Evolutionary conservation across 2,329 filamentous ascomycete genomes (phyloP).

Genomic region (Aaosphaeria pasadenensis): DNA sequence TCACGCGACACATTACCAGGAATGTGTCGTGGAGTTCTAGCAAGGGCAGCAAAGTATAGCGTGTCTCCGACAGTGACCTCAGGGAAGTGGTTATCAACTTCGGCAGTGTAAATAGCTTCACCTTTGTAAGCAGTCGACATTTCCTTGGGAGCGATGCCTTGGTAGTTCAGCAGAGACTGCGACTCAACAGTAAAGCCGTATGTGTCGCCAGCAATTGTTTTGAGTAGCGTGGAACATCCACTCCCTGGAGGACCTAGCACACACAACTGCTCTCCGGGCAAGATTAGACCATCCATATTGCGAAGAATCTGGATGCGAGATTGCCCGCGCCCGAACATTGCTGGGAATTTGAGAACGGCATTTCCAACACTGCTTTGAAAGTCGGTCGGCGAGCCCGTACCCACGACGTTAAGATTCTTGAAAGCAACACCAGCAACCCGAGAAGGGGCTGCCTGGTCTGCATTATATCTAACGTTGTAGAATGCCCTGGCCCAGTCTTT

Average conservation of each 20-base stretch:
- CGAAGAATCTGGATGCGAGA: constrained; percentile 60
- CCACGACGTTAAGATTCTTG: constrained; percentile 60
- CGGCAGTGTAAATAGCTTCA: constrained; percentile 76
- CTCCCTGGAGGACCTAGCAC: constrained; percentile 63
- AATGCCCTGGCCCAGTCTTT: constrained; percentile 41
- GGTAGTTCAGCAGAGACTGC: constrained; percentile 59
- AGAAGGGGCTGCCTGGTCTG: constrained; percentile 45
- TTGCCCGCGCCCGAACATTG: constrained; percentile 46
- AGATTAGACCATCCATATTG: constrained; percentile 63
- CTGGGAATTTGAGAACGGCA: constrained; percentile 33
- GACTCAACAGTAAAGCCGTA: constrained; percentile 70
- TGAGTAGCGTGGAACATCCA: constrained; percentile 75
- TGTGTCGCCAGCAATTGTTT: constrained; percentile 74
- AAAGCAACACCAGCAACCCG: constrained; percentile 58
- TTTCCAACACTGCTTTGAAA: constrained; percentile 64
- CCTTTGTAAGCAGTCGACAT: constrained; percentile 74
- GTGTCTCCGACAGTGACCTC: constrained; percentile 82
- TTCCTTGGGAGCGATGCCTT: constrained; percentile 61
- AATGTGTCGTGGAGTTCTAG: constrained; percentile 19
- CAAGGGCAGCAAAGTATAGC: constrained; percentile 73
- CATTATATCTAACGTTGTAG: constrained; percentile 45
- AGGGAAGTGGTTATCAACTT: constrained; percentile 77
- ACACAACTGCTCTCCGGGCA: constrained; percentile 68
- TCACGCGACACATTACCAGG: neutral
- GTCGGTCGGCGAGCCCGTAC: constrained; percentile 61